Conservation (phyloP, 1,139 yeast species). For the Dujonia santamariae region DNA sequence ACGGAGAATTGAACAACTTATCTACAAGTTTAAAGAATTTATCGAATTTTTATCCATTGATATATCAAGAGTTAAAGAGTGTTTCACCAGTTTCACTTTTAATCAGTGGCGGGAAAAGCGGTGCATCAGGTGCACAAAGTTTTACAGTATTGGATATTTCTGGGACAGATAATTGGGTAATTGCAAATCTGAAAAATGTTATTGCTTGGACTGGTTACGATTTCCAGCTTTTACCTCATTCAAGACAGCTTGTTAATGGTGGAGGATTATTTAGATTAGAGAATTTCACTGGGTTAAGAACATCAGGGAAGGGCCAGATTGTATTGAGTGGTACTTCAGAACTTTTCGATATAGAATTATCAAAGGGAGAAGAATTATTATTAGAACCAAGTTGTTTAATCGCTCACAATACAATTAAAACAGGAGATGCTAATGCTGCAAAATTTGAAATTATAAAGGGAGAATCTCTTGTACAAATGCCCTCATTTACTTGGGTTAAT, state of each 20-base stretch:
- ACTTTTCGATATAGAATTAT: slow-evolving; percentile 27
- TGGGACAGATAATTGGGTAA: slow-evolving; percentile 28
- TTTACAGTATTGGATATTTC: slow-evolving; percentile 24
- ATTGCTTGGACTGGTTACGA: slow-evolving; percentile 48
- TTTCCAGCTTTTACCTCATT: slow-evolving; percentile 18
- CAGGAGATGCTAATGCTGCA: not conserved
- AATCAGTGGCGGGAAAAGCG: slow-evolving; percentile 22
- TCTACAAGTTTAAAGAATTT: slow-evolving; percentile 11
- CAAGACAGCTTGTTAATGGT: slow-evolving; percentile 8
- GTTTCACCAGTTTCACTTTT: slow-evolving; percentile 25
- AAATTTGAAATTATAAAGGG: slow-evolving; percentile 4
- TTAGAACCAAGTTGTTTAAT: slow-evolving; percentile 34
- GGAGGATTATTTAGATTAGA: slow-evolving; percentile 12
- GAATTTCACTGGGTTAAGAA: slow-evolving; percentile 18
- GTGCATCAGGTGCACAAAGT: slow-evolving; percentile 14
- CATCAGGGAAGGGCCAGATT: slow-evolving; percentile 35
- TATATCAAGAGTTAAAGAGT: slow-evolving; percentile 26
- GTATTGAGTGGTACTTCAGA: slow-evolving; percentile 37
- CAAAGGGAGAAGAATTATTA: slow-evolving; percentile 28
- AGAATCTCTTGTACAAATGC: not conserved
- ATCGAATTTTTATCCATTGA: slow-evolving; percentile 5
- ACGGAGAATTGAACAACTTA: slow-evolving; percentile 28
- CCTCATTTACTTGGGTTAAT: slow-evolving; percentile 5
- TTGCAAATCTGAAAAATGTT: slow-evolving; percentile 28
- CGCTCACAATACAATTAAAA: slow-evolving; percentile 20